These are phyloP conservation scores for Picea glauca DNA, from an alignment of 75 land plant species.

Conservation along the genomic window DNA sequence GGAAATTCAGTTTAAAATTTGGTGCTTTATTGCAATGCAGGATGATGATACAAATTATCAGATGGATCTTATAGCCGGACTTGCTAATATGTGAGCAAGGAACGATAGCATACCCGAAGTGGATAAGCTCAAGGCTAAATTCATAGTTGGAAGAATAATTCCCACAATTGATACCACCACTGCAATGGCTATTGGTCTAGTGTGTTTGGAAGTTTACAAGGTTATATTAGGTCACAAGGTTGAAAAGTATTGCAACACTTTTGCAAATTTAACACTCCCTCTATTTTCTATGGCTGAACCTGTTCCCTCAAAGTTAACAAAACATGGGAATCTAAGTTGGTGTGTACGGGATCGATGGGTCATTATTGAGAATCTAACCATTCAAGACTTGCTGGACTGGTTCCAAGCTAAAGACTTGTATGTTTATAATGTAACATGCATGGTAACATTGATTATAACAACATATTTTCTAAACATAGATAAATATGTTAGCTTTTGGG, in stretches of 20 bases:
- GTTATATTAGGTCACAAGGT: slow-evolving; percentile 63
- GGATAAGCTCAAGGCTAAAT: slow-evolving; percentile 90
- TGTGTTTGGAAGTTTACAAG: slow-evolving; percentile 92
- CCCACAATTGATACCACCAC: slow-evolving; percentile 96
- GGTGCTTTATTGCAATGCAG: slow-evolving; percentile 21
- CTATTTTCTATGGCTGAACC: slow-evolving; percentile 94
- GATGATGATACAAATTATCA: slow-evolving; percentile 90
- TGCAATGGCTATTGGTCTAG: slow-evolving; percentile 86
- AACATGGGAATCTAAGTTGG: slow-evolving; percentile 74
- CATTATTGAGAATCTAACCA: slow-evolving; percentile 54
- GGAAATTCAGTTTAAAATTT: too few species aligned
- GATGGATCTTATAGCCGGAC: slow-evolving; percentile 79
- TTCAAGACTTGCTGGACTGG: slow-evolving; percentile 68
- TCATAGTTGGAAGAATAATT: slow-evolving; percentile 89
- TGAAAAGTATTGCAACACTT: slow-evolving; percentile 77
- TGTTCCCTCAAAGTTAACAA: slow-evolving; percentile 73
- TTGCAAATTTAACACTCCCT: slow-evolving; percentile 82
- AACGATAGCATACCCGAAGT: slow-evolving; percentile 94
- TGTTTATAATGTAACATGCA: slow-evolving; percentile 85
- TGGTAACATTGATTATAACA: slow-evolving; percentile 80
- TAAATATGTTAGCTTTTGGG: slow-evolving; percentile 25
- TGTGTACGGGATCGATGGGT: slow-evolving; percentile 91
- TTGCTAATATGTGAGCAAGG: slow-evolving; percentile 94
- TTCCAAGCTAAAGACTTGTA: slow-evolving; percentile 59
- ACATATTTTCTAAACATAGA: slow-evolving; percentile 73